A percentile compares a stretch with the other conserved stretches of the same genome.
Evolutionary conservation across 2,329 filamentous ascomycete species (phyloP).

Genomic region (Epichloe scottii): DNA sequence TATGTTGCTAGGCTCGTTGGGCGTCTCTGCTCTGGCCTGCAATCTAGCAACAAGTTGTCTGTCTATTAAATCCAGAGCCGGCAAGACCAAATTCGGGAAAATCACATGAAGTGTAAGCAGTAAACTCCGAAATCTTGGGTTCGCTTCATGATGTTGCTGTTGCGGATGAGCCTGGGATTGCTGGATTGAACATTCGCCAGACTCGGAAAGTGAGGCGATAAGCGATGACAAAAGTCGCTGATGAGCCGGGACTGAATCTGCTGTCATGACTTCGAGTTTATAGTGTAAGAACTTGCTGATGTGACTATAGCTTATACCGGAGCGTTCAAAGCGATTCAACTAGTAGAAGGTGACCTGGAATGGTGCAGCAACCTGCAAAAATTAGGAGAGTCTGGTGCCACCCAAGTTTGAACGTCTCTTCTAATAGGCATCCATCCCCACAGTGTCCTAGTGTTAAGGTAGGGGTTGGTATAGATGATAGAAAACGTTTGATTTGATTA

Average conservation of each 20-base stretch:
- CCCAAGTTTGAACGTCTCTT: too few species aligned
- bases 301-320: too few species aligned
- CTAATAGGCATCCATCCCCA: too few species aligned
- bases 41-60: constrained; percentile 45
- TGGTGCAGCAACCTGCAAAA: too few species aligned
- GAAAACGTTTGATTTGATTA: too few species aligned
- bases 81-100: constrained; percentile 69
- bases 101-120: constrained; percentile 76
- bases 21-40: background rate
- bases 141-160: background rate
- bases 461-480: too few species aligned
- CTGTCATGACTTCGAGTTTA: background rate
- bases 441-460: too few species aligned
- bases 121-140: constrained; percentile 32
- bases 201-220: background rate
- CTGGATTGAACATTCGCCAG: background rate
- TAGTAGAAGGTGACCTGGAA: too few species aligned
- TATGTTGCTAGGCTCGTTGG: background rate
- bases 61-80: constrained; percentile 80
- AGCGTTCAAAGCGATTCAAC: too few species aligned
- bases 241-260: background rate
- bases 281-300: too few species aligned
- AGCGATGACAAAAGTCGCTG: constrained; percentile 3
- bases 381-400: too few species aligned
- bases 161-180: background rate